phyloP scores from a whole-genome alignment of 2,329 filamentous ascomycete species.

The Colletotrichum shisoi region DNA sequence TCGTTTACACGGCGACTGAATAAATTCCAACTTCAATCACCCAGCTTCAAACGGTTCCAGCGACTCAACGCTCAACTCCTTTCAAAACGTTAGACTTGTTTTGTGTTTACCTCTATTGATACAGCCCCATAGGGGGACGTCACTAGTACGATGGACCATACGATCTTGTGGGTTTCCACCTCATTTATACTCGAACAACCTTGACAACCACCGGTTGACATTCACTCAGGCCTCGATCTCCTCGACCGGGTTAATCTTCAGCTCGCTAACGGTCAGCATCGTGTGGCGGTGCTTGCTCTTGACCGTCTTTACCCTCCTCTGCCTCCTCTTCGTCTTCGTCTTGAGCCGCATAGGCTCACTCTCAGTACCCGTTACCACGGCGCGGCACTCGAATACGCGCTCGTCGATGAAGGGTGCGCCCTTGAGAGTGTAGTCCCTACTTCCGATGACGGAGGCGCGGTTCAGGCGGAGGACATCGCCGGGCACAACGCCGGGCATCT shows the following conservation, averaged over 20 bases:
- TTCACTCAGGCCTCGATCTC: slow-evolving; percentile 48
- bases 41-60: background rate
- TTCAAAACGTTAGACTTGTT: slow-evolving; percentile 13
- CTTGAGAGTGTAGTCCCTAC: slow-evolving; percentile 88
- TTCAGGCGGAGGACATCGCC: slow-evolving; percentile 90
- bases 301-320: slow-evolving; percentile 75
- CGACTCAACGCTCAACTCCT: background rate
- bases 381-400: slow-evolving; percentile 82
- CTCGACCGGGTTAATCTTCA: slow-evolving; percentile 67
- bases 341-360: slow-evolving; percentile 78
- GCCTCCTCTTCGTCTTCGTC: slow-evolving; percentile 82
- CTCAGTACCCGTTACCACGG: slow-evolving; percentile 84
- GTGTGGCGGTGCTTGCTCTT: slow-evolving; percentile 93
- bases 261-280: slow-evolving; percentile 81
- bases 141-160: slow-evolving; percentile 16
- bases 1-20: slow-evolving; percentile 11
- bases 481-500: slow-evolving; percentile 76
- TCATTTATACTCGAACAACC: slow-evolving; percentile 30
- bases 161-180: slow-evolving; percentile 21
- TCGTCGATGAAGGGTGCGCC: slow-evolving; percentile 84
- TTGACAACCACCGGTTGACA: background rate
- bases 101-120: slow-evolving; percentile 31
- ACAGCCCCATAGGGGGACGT: slow-evolving; percentile 27
- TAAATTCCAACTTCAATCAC: slow-evolving; percentile 14
- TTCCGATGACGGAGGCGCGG: slow-evolving; percentile 82